Evolutionary conservation across 176 grass and related monocot species (phyloP).

Genomic region (Oryza rufipogon): DNA sequence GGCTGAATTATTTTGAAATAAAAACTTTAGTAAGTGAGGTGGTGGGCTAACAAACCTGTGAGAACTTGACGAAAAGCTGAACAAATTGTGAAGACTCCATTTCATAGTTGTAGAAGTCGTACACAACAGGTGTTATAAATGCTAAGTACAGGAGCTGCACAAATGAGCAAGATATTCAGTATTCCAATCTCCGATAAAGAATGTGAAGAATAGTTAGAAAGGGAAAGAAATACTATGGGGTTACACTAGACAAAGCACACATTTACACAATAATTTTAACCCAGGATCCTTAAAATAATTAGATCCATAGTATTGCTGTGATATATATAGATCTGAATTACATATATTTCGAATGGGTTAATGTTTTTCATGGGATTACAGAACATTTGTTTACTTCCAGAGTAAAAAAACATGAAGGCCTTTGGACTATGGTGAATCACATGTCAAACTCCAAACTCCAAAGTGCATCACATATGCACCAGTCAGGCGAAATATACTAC

Average conservation of each 20-base stretch:
- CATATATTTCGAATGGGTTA: conserved; percentile 9
- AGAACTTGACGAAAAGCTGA: conserved; percentile 57
- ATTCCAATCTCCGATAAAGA: neutral
- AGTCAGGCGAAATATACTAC: neutral
- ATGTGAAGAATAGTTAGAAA: neutral
- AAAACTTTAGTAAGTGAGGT: neutral
- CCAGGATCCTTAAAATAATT: conserved; percentile 10
- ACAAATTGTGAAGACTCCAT: conserved; percentile 54
- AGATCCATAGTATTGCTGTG: neutral
- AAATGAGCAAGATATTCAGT: conserved; percentile 15
- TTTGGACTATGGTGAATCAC: neutral
- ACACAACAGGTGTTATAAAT: conserved; percentile 60
- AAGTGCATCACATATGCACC: neutral
- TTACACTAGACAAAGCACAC: neutral
- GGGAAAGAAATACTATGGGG: neutral
- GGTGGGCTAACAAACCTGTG: conserved; percentile 47
- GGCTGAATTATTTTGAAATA: neutral
- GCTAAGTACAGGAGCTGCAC: conserved; percentile 64
- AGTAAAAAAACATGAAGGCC: neutral
- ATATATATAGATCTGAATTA: neutral
- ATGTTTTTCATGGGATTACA: neutral
- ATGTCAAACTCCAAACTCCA: neutral
- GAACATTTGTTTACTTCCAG: neutral
- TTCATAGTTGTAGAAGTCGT: conserved; percentile 77
- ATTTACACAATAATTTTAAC: neutral